A percentile compares a stretch with the other conserved stretches of the same genome.
Conservation (phyloP, 2,329 filamentous ascomycete genomes). For the Xylariomycetidae sp. region DNA sequence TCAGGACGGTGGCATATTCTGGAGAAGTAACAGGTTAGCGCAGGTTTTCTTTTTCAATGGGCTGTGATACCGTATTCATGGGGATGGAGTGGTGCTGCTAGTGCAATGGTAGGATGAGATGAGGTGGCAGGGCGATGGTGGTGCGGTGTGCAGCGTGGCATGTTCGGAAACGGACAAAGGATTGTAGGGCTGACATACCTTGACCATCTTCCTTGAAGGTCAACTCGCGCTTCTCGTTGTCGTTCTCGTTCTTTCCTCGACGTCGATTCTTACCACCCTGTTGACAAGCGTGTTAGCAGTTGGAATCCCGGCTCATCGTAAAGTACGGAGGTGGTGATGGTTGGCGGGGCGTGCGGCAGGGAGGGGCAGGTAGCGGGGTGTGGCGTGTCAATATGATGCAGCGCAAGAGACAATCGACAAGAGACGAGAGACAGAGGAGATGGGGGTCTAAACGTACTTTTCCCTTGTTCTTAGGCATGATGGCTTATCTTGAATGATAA, state of each 20-base stretch:
- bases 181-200: constrained; percentile 41
- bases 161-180: neutral
- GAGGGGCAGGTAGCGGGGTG: constrained; percentile 1
- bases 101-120: constrained; percentile 1
- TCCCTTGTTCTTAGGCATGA: constrained; percentile 99
- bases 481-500: constrained; percentile 27
- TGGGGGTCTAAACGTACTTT: constrained; percentile 63
- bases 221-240: constrained; percentile 98
- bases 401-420: neutral
- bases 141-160: neutral
- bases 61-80: neutral
- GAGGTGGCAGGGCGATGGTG: neutral
- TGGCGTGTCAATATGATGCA: too few species aligned
- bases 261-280: constrained; percentile 97
- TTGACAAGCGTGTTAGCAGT: constrained; percentile 29
- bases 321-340: constrained; percentile 6
- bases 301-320: neutral
- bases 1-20: constrained; percentile 70
- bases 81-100: too few species aligned
- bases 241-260: constrained; percentile 98
- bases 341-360: constrained; percentile 1
- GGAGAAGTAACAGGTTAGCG: too few species aligned
- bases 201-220: constrained; percentile 99
- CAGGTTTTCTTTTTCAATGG: constrained; percentile 1
- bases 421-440: constrained; percentile 2